Conservation (phyloP, 192 early-diverging fungal genomes). For the Dissophora globulifera region DNA sequence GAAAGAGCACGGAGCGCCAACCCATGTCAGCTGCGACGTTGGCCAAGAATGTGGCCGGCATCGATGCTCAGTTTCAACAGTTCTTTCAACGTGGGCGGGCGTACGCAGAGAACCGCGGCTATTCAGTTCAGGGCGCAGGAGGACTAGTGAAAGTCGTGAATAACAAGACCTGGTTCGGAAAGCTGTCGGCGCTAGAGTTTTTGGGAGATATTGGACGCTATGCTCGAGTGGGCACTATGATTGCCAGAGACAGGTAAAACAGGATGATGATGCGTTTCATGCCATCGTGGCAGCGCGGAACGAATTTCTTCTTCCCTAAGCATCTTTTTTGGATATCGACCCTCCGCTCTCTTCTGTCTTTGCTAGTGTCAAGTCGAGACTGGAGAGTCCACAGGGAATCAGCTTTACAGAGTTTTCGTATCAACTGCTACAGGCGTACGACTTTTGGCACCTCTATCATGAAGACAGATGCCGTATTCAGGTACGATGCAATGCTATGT, state of each 20-base stretch:
- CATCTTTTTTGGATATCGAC: no score
- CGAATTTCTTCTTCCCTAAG: no score
- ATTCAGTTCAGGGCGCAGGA: conserved; percentile 14
- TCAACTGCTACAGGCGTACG: conserved; percentile 94
- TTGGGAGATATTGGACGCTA: conserved; percentile 82
- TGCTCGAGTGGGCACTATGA: conserved; percentile 84
- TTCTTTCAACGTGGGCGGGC: conserved; percentile 72
- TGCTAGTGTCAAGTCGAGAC: conserved; percentile 79
- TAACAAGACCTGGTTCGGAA: conserved; percentile 84
- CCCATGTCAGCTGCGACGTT: conserved; percentile 70
- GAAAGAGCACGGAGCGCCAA: conserved; percentile 81
- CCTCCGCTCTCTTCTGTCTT: not conserved
- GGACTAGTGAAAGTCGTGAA: conserved; percentile 70
- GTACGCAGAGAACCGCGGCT: conserved; percentile 55
- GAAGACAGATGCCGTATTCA: conserved; percentile 73
- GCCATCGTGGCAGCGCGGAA: not conserved
- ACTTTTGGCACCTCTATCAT: conserved; percentile 87
- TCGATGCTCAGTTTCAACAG: conserved; percentile 75
- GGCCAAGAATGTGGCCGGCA: conserved; percentile 69
- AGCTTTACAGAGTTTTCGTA: conserved; percentile 98
- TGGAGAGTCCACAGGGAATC: conserved; percentile 86
- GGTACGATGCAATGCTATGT: conserved; percentile 36
- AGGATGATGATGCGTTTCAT: not conserved
- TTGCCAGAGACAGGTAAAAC: conserved; percentile 81
- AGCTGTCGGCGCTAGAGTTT: conserved; percentile 81